A percentile compares a stretch with the other conserved stretches of the same genome.
Conservation (phyloP, 148 eudicot species). For the Nepenthes gracilis region DNA sequence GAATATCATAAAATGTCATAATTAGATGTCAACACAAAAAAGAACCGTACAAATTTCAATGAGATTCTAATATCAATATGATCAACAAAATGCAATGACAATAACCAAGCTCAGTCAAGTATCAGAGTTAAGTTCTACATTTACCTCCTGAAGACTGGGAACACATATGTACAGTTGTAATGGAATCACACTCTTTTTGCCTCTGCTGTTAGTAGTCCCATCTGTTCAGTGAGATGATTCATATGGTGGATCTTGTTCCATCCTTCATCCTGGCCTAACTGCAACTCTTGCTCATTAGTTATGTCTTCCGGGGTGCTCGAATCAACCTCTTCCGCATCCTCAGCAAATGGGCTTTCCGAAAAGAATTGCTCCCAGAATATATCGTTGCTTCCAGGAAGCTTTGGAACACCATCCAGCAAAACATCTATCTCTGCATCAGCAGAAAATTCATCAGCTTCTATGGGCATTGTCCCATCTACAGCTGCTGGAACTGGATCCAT, state of each 20-base stretch:
- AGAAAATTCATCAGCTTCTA: slow-evolving; percentile 24
- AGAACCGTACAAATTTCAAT: too few species aligned
- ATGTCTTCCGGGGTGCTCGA: slow-evolving; percentile 18
- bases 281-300: slow-evolving; percentile 10
- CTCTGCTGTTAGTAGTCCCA: slow-evolving; percentile 53
- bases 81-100: too few species aligned
- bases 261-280: slow-evolving; percentile 19
- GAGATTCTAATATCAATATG: too few species aligned
- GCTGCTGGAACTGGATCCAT: slow-evolving; percentile 20
- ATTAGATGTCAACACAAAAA: too few species aligned
- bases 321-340: slow-evolving; percentile 34
- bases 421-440: slow-evolving; percentile 30
- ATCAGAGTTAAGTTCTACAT: too few species aligned
- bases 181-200: slow-evolving; percentile 19
- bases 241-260: slow-evolving; percentile 31
- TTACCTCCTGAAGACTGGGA: not conserved
- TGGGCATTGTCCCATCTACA: slow-evolving; percentile 19
- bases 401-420: slow-evolving; percentile 33
- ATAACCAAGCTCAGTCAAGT: too few species aligned
- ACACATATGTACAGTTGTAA: not conserved
- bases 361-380: slow-evolving; percentile 87
- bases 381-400: slow-evolving; percentile 76
- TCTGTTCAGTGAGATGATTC: slow-evolving; percentile 60
- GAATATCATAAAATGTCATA: too few species aligned
- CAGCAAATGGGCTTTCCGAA: slow-evolving; percentile 32